These are phyloP conservation scores for Leccinum variicolor DNA, from an alignment of 768 basidiomycete genomes.

Conservation along the genomic window DNA sequence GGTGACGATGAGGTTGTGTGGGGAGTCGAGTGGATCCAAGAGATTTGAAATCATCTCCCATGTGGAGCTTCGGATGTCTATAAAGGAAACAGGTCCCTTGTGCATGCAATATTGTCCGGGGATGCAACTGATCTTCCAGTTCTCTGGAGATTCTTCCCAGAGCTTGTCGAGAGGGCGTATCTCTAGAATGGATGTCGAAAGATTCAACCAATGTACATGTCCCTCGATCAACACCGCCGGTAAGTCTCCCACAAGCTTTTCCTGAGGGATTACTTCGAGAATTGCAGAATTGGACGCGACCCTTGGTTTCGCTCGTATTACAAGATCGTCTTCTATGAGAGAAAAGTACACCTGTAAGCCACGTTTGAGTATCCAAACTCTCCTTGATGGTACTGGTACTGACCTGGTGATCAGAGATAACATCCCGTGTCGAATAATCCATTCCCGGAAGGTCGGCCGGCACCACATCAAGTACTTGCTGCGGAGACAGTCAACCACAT, in stretches of 20 bases:
- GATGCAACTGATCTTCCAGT: conserved; percentile 25
- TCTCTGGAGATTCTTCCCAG: conserved; percentile 24
- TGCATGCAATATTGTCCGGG: conserved; percentile 6
- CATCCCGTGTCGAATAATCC: conserved; percentile 20
- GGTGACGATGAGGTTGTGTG: conserved; percentile 22
- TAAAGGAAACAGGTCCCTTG: conserved; percentile 8
- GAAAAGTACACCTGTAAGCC: conserved; percentile 22
- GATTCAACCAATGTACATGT: conserved; percentile 32
- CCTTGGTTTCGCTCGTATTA: conserved; percentile 15
- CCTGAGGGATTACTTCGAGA: conserved; percentile 14
- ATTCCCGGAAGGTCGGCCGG: conserved; percentile 22
- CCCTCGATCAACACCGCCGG: conserved; percentile 20
- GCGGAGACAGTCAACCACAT: background rate
- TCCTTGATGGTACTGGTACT: background rate
- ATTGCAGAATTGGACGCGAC: background rate
- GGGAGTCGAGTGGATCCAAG: conserved; percentile 23
- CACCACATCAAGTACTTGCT: conserved; percentile 18
- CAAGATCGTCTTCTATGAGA: conserved; percentile 11
- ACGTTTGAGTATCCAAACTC: background rate
- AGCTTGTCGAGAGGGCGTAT: conserved; percentile 23
- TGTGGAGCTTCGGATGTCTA: conserved; percentile 27
- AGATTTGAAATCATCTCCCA: conserved; percentile 27
- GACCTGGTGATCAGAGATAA: conserved; percentile 19
- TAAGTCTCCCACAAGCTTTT: conserved; percentile 23
- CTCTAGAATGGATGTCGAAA: conserved; percentile 21